Evolutionary conservation across 257 asterid species (phyloP), one percentile per base, ranked within the genome.

Genomic region (Gentiana macrophylla): DNA sequence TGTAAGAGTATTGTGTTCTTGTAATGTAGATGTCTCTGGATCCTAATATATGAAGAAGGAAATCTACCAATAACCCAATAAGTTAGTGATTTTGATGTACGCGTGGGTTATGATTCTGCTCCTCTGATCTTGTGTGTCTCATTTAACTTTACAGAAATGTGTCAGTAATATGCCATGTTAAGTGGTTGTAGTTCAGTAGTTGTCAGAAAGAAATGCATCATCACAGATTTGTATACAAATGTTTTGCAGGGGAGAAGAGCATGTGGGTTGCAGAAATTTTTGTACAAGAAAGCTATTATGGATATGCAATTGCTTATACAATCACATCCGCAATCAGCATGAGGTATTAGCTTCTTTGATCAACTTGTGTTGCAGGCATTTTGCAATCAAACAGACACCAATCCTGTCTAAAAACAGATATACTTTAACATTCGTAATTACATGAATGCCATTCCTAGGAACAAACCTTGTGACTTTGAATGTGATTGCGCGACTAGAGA

Each of bases 281-380:
- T 65, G 71, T 78, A 59, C 80, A 81, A 47, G 84, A 81, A 63
- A 74, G 81, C 68, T 78, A 69, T 66, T 81, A 66, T 37, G 84
- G 89, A 61, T 81, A 71, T 63, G 85, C 79, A 55, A 63, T 78
- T 71, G 89, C 85, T 15, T 81, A 81, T 44, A 78, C 89, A 24
- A 78, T 81, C 57, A 81, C 85, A 8, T 34, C 89, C 52, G 85
- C 81, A 55, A 79, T 78, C 60, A 78, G 85, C 62, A 74, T 81
- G 73, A 73, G 85, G 89, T 81, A 63, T 66, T 52, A 2, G 8
- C 24, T 5, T 2, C 46, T 41, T 41, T 5, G 46, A 41, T 41
- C 46, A 4, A 41, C 46, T 41, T 41, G 11, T 24, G 24, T 24
- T 24, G 24, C 24, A 24, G 46, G 2, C 6, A 41, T 7, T 41